phyloP scores from a whole-genome alignment of 495 filamentous ascomycete genomes.

The Physcia stellaris region DNA sequence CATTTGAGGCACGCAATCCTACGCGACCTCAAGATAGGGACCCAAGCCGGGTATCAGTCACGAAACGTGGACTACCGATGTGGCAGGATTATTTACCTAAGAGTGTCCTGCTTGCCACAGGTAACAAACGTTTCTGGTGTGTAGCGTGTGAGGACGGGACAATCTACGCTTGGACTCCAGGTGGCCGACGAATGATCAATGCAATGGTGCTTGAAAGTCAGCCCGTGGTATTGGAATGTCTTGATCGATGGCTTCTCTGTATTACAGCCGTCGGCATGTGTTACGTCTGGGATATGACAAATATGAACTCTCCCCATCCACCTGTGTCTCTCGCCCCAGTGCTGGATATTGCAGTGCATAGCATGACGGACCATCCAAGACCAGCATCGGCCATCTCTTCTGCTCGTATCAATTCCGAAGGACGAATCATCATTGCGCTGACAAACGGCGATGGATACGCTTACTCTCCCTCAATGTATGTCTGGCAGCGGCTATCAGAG shows the following conservation, averaged over 20 bases:
- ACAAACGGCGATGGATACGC: conserved; percentile 87
- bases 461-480: conserved; percentile 67
- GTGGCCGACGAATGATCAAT: conserved; percentile 74
- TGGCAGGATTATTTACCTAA: conserved; percentile 91
- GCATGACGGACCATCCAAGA: conserved; percentile 51
- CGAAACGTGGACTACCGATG: conserved; percentile 65
- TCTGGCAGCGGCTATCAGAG: conserved; percentile 92
- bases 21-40: conserved; percentile 50
- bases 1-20: conserved; percentile 62
- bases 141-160: conserved; percentile 87
- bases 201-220: conserved; percentile 80
- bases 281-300: conserved; percentile 86
- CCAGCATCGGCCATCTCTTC: conserved; percentile 71
- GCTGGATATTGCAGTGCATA: conserved; percentile 71
- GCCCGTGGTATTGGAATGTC: conserved; percentile 81
- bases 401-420: conserved; percentile 77
- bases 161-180: conserved; percentile 88
- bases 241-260: conserved; percentile 78
- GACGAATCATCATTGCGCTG: conserved; percentile 68
- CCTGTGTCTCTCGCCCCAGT: conserved; percentile 83
- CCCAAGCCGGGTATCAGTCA: conserved; percentile 67
- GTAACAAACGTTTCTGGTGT: conserved; percentile 81
- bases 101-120: conserved; percentile 71
- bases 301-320: conserved; percentile 72
- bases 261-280: conserved; percentile 80